A percentile compares a stretch with the other conserved stretches of the same genome.
These are phyloP conservation scores for Komagataella kurtzmanii DNA, from an alignment of 805 yeast genomes.

Conservation along the genomic window DNA sequence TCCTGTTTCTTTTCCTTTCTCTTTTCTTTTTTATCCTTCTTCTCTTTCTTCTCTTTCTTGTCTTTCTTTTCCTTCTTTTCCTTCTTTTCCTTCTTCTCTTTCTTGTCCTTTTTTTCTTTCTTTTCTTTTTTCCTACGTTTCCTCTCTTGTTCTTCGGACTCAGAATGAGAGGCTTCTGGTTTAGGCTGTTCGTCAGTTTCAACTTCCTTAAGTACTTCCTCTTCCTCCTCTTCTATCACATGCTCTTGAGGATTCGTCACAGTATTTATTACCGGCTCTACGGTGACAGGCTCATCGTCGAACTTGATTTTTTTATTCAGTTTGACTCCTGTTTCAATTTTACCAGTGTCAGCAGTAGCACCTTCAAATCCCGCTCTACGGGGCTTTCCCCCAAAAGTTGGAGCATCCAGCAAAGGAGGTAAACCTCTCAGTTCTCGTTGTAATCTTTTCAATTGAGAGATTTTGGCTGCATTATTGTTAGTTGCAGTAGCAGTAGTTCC, in stretches of 20 bases:
- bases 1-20: neutral
- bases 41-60: neutral
- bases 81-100: conserved; percentile 1
- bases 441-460: conserved; percentile 20
- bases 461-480: conserved; percentile 14
- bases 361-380: conserved; percentile 7
- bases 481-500: conserved; percentile 5
- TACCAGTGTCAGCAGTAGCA: neutral
- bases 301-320: conserved; percentile 3
- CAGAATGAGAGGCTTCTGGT: neutral
- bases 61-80: neutral
- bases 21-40: neutral
- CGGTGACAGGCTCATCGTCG: conserved; percentile 3
- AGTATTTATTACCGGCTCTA: neutral
- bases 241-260: neutral
- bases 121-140: conserved; percentile 11
- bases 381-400: neutral
- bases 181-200: conserved; percentile 2
- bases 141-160: conserved; percentile 4
- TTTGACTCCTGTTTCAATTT: conserved; percentile 2
- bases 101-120: conserved; percentile 1
- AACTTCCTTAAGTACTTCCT: neutral
- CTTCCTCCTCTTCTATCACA: neutral
- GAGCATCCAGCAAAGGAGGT: conserved; percentile 15
- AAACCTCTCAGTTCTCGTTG: conserved; percentile 23